Evolutionary conservation across 176 grass and related monocot genomes (phyloP).

Genomic region (Aegilops bicornis): DNA sequence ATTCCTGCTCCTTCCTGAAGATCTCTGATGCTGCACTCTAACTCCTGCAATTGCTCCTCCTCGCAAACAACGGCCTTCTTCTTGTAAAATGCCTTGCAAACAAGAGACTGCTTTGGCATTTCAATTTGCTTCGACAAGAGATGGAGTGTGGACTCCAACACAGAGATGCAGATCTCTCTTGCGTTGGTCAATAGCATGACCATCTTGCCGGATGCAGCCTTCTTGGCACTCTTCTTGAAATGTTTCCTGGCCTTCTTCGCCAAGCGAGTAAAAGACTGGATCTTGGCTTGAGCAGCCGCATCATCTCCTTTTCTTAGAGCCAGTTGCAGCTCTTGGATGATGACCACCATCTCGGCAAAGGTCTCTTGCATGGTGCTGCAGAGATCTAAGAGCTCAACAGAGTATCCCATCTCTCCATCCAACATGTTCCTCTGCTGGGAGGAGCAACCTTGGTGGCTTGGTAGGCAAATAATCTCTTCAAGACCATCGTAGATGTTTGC

Average conservation of each 20-base stretch:
- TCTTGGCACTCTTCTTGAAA: neutral
- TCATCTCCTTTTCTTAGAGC: neutral
- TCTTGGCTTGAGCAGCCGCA: neutral
- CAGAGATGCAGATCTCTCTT: neutral
- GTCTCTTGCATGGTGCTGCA: neutral
- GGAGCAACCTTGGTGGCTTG: neutral
- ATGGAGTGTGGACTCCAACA: neutral
- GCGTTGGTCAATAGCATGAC: neutral
- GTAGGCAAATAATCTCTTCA: neutral
- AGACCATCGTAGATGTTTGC: neutral
- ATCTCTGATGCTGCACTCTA: neutral
- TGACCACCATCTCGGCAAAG: neutral
- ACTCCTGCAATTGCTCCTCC: slow-evolving; percentile 25
- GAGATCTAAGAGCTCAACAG: neutral
- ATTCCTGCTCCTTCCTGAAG: neutral
- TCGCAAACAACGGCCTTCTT: neutral
- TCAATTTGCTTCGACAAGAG: neutral
- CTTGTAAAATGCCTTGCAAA: slow-evolving; percentile 17
- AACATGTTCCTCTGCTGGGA: neutral
- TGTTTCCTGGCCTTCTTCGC: neutral
- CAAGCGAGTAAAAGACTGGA: neutral
- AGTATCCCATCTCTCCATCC: neutral
- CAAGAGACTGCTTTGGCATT: neutral
- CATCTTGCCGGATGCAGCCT: neutral
- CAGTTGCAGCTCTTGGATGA: neutral